Conservation (phyloP, 1,284 basidiomycete species). For the Volvariella surrecta region DNA sequence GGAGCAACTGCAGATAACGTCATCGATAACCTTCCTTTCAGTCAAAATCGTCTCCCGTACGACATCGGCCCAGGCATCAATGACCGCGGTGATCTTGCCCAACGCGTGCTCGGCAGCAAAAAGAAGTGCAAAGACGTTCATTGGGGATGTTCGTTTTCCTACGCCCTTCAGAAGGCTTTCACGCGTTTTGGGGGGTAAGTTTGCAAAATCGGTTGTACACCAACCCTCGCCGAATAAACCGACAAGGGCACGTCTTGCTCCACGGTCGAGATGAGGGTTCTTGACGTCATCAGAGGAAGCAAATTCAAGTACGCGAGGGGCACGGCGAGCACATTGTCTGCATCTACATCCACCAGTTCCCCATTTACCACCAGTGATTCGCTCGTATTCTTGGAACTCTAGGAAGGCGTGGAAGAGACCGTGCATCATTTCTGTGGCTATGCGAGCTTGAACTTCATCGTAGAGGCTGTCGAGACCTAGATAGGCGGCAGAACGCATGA, state of each 20-base stretch:
- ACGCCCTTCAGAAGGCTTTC: conserved; percentile 66
- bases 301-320: conserved; percentile 78
- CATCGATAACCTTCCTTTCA: conserved; percentile 53
- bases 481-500: conserved; percentile 80
- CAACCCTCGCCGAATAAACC: conserved; percentile 81
- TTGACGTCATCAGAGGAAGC: conserved; percentile 67
- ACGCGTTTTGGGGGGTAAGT: conserved; percentile 56
- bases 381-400: conserved; percentile 67
- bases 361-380: conserved; percentile 64
- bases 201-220: conserved; percentile 73
- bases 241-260: conserved; percentile 67
- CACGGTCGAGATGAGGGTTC: conserved; percentile 61
- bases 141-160: conserved; percentile 52
- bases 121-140: conserved; percentile 59
- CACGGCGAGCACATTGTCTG: conserved; percentile 69
- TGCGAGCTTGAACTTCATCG: conserved; percentile 73
- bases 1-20: conserved; percentile 48
- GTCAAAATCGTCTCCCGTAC: conserved; percentile 55
- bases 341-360: conserved; percentile 75
- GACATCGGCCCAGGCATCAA: conserved; percentile 62
- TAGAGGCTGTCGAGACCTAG: conserved; percentile 72
- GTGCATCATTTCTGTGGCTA: conserved; percentile 83
- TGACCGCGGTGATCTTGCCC: conserved; percentile 40
- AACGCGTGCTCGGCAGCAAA: conserved; percentile 60
- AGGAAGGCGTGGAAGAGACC: conserved; percentile 80